Evolutionary conservation across 2,329 filamentous ascomycete species (phyloP), one percentile per base, ranked within the genome.

Genomic region (Penicillium expansum): DNA sequence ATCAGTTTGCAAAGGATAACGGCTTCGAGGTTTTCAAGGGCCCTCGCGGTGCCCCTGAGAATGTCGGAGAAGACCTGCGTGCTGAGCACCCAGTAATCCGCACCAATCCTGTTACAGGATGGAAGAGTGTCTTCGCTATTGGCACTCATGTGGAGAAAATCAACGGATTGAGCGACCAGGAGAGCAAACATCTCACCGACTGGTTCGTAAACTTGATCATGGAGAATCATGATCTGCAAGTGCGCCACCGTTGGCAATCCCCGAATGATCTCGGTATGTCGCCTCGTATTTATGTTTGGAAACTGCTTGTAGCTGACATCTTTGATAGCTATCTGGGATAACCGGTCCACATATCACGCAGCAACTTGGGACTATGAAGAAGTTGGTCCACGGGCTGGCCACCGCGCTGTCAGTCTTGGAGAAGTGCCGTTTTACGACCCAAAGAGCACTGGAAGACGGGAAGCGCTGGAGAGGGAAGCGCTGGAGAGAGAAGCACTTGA

Each of bases 361-460:
- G 82, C 82, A 0, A 85, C 81, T 0, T 77, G 76, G 10, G 82
- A 84, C 60, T 81, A 82, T 59, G 70, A 74, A 3, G 75, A 70
- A 0, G 63, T 76, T 5, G 82, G 81, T 0, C 76, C 81, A 60
- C 69, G 82, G 3, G 74, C 74, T 11, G 82, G 82, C 0, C 76
- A 78, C 22, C 68, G 82, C 2, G 80, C 77, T 3, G 80, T 83
- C 4, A 79, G 81, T 11, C 62, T 84, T 18, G 82, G 82, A 0
- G 82, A 85, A 71, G 73, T 70, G 63, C 81, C 81, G 2, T 85
- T 81, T 61, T 74, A 82, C 50, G 81, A 84, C 52, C 78, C 79
- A 8, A 63, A 68, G 2, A 72, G 69, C 48, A 71, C 56, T 18
- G 59, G 65, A 11, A 60, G 69, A 35, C 60, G 68, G 16, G 68